phyloP scores from a whole-genome alignment of 2,329 filamentous ascomycete species.

The Arthroderma sp. region DNA sequence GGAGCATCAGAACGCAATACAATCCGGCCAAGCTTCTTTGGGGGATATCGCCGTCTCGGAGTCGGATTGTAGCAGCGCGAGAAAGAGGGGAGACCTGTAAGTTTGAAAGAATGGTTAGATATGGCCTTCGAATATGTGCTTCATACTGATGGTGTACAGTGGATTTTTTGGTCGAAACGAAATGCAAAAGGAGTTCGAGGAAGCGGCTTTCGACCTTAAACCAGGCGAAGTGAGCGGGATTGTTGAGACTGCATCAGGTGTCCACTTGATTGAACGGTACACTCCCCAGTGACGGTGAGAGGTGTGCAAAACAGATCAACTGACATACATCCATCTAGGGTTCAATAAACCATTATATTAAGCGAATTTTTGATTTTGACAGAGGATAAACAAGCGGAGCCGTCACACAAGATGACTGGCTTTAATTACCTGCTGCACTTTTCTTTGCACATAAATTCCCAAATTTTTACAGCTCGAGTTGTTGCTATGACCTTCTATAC shows the following conservation, averaged over 20 bases:
- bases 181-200: conserved; percentile 99
- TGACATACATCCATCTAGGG: background rate
- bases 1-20: conserved; percentile 63
- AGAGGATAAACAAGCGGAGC: too few species aligned
- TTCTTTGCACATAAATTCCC: too few species aligned
- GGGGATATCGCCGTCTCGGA: conserved; percentile 78
- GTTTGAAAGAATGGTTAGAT: conserved; percentile 18
- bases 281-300: too few species aligned
- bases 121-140: background rate
- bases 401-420: too few species aligned
- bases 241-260: conserved; percentile 81
- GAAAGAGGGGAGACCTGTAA: conserved; percentile 80
- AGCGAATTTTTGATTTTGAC: too few species aligned
- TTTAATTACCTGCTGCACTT: too few species aligned
- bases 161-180: conserved; percentile 89
- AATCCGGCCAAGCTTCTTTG: conserved; percentile 52
- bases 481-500: too few species aligned
- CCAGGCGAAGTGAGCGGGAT: conserved; percentile 75
- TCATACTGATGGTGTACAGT: conserved; percentile 5
- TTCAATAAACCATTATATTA: background rate
- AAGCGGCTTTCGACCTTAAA: conserved; percentile 81
- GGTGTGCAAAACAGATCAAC: background rate
- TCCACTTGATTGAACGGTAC: conserved; percentile 92
- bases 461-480: too few species aligned
- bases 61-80: conserved; percentile 89